Base-by-base conservation (phyloP, 352 stramenopile genomes). In the Pythium brachiatum region DNA sequence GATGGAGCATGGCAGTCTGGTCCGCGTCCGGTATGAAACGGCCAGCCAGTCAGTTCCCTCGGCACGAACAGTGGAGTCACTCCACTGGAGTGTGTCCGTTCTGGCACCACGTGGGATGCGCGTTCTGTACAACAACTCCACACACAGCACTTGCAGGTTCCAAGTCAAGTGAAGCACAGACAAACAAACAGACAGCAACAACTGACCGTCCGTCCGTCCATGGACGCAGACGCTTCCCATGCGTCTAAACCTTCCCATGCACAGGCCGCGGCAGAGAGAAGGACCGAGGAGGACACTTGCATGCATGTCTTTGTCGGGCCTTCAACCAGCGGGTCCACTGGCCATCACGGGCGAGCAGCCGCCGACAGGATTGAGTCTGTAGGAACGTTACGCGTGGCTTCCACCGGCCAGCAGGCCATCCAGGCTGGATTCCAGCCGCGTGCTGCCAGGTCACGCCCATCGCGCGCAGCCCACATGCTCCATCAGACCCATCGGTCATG, bases 1-100 rank as follows among this genome's bases (percentile, higher is more conserved):
- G 53, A 60, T 60, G 53, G 36, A 60, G 53, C 52, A 53, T 36
- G 23, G 18, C 29, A 21, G 41, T 31, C 38, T n/a, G 11, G 52
- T 32, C 39, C 20, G 52, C 43, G 32, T 52, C 36, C 44, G 25
- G 18, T 7, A 26, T 48, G 41, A 48, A 48, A 48, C 41, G 41
- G 41, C 41, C 41, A 48, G 41, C 26, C 41, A 16, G 41, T 48
- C 41, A 48, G 41, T 48, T 26, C 41, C n/a, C 16, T 18, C 41
- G 16, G 41, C 41, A 48, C 41, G 41, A 48, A 41, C 34, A 48
- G 16, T 34, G 29, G 29, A n/a, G n/a, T n/a, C n/a, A n/a, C n/a
- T n/a, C n/a, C n/a, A n/a, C n/a, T n/a, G n/a, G n/a, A 48, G 41
- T 48, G 41, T 18, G 41, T 48, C 41, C 41, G 41, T 48, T 48